Base-by-base conservation (phyloP, 2,329 filamentous ascomycete genomes). In the Cercospora berteroae region DNA sequence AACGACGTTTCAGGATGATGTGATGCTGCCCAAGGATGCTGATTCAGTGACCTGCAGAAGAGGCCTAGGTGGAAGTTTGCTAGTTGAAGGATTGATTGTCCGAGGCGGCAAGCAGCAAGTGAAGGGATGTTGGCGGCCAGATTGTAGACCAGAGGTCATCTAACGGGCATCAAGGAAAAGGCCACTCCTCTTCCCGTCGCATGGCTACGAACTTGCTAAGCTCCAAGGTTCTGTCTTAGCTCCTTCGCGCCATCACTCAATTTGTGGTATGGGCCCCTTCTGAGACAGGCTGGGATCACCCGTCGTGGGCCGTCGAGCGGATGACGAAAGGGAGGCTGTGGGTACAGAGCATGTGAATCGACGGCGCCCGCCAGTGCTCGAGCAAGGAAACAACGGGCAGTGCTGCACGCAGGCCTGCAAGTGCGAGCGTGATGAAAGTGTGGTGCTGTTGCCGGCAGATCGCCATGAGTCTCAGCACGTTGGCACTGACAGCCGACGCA, bases 201-300 rank as follows among this genome's bases (percentile, higher is more conserved):
- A 48, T 61, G 42, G 27, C 27, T 52, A 48, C 44, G 27, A 59
- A 67, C 63, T 29, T 67, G 58, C 67, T 66, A 69, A 69, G 69
- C 66, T 71, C 65, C 60, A 58, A 69, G 65, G 60, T 67, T 39
- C 20, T 61, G 68, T 68, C 62, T 68, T 70, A 71, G 70, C 67
- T 71, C 65, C 57, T 31, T 62, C 55, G 67, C 69, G 69, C 67
- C 67, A 69, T 65, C 67, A 70, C 69, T 61, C 65, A 68, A 69
- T 64, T 33, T 48, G 52, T 63, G 58, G 64, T 63, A 61, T 67
- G 66, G 65, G 67, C 64, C 63, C 39, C 62, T 56, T 57, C 69
- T 66, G 60, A 69, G 69, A 70, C 68, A 25, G 66, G 70, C 68
- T 64, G 58, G 67, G 65, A 72, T 70, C 67, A 68, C 42, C 68